These are phyloP conservation scores for Francoa sonchifolia DNA, from an alignment of 441 rosid genomes.

Conservation along the genomic window DNA sequence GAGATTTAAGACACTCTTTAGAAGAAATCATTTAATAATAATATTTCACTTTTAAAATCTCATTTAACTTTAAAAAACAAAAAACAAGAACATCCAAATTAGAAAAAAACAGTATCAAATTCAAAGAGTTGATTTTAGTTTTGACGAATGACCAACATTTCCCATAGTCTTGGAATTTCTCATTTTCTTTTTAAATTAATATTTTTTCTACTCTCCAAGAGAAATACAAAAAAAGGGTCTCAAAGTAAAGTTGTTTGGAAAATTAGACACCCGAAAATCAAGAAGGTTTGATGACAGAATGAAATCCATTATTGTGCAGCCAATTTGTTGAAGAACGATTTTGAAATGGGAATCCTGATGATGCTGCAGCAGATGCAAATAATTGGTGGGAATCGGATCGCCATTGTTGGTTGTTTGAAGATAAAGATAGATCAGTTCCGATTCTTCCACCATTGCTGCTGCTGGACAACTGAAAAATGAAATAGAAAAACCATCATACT, in stretches of 20 bases:
- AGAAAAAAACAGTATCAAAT: slow-evolving; percentile 9
- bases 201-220: neutral
- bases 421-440: slow-evolving; percentile 54
- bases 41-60: too few relatives aligned
- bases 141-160: slow-evolving; percentile 17
- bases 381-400: slow-evolving; percentile 45
- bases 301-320: slow-evolving; percentile 75
- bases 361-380: slow-evolving; percentile 94
- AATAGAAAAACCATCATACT: too few relatives aligned
- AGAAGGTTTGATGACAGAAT: slow-evolving; percentile 48
- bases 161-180: slow-evolving; percentile 10
- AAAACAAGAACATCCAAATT: slow-evolving; percentile 12
- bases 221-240: neutral
- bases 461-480: slow-evolving; percentile 42
- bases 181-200: neutral
- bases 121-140: slow-evolving; percentile 26
- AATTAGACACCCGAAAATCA: slow-evolving; percentile 6
- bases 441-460: slow-evolving; percentile 56
- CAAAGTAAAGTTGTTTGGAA: slow-evolving; percentile 7
- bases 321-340: slow-evolving; percentile 51
- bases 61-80: too few relatives aligned
- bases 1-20: too few relatives aligned
- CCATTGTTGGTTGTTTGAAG: slow-evolving; percentile 28
- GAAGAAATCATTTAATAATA: too few relatives aligned
- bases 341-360: slow-evolving; percentile 98